Base-by-base conservation (phyloP, 2,329 filamentous ascomycete genomes). In the Ophiocordyceps camponoti-saundersi region DNA sequence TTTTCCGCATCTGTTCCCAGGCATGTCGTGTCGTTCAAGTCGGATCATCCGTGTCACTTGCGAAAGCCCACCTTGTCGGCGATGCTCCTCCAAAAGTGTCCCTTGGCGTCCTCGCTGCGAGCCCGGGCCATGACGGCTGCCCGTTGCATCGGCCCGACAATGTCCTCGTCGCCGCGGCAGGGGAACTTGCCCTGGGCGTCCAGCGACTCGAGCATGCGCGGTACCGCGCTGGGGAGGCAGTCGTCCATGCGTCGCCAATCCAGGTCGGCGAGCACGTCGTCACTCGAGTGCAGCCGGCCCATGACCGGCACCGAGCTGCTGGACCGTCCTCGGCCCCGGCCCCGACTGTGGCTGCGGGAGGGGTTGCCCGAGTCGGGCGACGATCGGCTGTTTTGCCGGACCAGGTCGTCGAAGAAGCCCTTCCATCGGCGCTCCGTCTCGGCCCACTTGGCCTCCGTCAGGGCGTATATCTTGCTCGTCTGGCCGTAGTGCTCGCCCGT, bases 381-480 rank as follows among this genome's bases (percentile, higher is more conserved):
- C 20, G 59, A 52, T 43, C 52, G 51, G 46, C 54, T 64, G 34
- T 75, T 70, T 32, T 73, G 68, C 18, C 68, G 66, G 40, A 81
- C 70, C 47, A 85, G 74, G 30, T 74, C 64, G 34, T 86, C 79
- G 58, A 92, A 78, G 47, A 79, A 75, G 34, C 64, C 62, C 59
- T 80, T 79, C 90, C 89, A 95, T 48, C 72, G 66, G 2, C 69
- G 70, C 59, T 95, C 85, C 42, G 85, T 84, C 54, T 82, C 77
- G 23, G 80, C 75, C 90, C 90, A 95, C 62, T 96, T 96, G 50
- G 83, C 76, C 61, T 92, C 81, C 0, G 89, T 95, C 48, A 92
- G 72, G 46, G 73, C 77, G 65, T 89, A 95, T 48, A 85, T 92
- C 61, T 87, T 92, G 47, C 88, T 95, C 0, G 87, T 95, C 32